Base-by-base conservation (phyloP, 768 basidiomycete species). In the Tulasnella sp. region DNA sequence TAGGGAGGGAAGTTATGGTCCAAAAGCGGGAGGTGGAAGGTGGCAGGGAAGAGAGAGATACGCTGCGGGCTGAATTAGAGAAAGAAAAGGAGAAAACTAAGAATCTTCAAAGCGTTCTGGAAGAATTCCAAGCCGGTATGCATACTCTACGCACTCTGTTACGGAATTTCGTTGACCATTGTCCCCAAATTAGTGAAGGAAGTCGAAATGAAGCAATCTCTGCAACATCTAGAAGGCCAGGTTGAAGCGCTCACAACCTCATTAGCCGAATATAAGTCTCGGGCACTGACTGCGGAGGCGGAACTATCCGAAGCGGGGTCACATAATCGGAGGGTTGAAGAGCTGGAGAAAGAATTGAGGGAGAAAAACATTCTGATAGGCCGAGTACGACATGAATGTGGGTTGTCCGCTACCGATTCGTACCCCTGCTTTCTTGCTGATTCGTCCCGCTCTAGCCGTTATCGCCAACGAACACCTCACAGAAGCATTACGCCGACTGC, bases 381-480 rank as follows among this genome's bases (percentile, higher is more conserved):
- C 41, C 98, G 98, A 64, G 72, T 96, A 52, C 76, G 92, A 41
- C 93, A 98, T 59, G 93, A 99, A 75, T 79, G 92, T 91, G 69
- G 63, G 37, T 33, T 13, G 4, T 7, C n/a, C 1, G 44, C 25
- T 29, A 9, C 37, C 27, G 22, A 5, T 40, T 24, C 42, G 1
- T 58, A 15, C 28, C 45, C 39, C 28, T 28, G 13, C 20, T 40
- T 37, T 54, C n/a, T 47, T 40, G 25, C 50, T 58, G 24, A 37
- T 51, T 44, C 37, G 24, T 22, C 22, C n/a, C 29, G 19, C 19
- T 56, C 10, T 57, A 93, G 93, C 84, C 45, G 90, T 99, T 12
- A 93, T 96, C 53, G 80, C 92, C 63, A 98, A 98, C 58, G 95
- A 98, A 62, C 95, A 99, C 60, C 72, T 99, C 9, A 95, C 91